Percentiles rank a stretch among this genome's conserved stretches.
These are phyloP conservation scores for Phytopythium montanum DNA, from an alignment of 352 stramenopile genomes.

Conservation along the genomic window DNA sequence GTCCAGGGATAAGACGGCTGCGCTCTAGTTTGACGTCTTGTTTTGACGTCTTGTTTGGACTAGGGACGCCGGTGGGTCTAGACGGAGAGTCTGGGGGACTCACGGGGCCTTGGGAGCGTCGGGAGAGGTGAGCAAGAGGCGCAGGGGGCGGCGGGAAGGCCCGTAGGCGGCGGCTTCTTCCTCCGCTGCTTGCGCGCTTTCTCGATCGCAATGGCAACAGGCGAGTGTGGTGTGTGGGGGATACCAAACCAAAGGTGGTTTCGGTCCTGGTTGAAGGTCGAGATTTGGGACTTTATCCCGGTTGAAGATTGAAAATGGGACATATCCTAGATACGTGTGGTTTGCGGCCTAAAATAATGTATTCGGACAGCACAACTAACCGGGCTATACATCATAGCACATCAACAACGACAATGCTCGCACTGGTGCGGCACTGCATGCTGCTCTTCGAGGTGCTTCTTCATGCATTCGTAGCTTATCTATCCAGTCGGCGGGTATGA, in stretches of 20 bases:
- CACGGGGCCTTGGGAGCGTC: neutral
- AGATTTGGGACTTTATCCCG: too few relatives aligned
- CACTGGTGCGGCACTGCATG: neutral
- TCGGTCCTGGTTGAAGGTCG: neutral
- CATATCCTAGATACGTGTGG: neutral
- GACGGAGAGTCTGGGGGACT: too few relatives aligned
- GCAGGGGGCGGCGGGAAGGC: neutral
- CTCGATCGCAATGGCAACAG: conserved; percentile 7
- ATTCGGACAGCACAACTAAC: too few relatives aligned
- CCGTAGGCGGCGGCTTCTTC: neutral
- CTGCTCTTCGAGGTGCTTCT: too few relatives aligned
- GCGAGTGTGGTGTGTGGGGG: neutral
- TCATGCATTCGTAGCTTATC: neutral
- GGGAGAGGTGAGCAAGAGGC: neutral
- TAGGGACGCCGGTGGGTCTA: too few relatives aligned
- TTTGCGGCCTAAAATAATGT: neutral
- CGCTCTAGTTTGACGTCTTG: too few relatives aligned
- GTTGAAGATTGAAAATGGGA: too few relatives aligned
- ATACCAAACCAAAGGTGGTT: conserved; percentile 4
- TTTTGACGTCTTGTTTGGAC: too few relatives aligned
- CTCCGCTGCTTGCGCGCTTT: conserved; percentile 1
- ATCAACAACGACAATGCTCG: neutral
- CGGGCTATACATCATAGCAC: too few relatives aligned
- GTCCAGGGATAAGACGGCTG: neutral
- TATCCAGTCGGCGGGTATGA: neutral